Percentiles rank a stretch among this genome's conserved stretches.
phyloP scores from a whole-genome alignment of 164 flowering plant genomes.

The Stephania cephalantha region DNA sequence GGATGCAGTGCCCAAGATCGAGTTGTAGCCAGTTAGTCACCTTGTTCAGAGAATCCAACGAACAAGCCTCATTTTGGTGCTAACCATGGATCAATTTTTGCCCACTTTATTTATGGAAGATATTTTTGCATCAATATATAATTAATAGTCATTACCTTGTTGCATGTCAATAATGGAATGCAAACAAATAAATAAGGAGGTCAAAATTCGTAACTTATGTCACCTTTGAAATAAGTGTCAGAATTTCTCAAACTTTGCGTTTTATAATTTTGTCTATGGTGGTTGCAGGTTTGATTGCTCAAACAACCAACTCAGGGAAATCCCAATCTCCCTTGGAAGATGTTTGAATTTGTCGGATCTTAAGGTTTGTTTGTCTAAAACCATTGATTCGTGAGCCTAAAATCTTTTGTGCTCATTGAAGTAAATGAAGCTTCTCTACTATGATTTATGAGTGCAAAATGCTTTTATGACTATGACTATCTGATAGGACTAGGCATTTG shows the following conservation, averaged over 20 bases:
- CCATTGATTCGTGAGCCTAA: neutral
- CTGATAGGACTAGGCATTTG: neutral
- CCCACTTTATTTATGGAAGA: too few species aligned
- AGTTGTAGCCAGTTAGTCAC: too few species aligned
- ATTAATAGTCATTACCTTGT: too few species aligned
- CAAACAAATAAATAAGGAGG: neutral
- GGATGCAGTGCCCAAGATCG: too few species aligned
- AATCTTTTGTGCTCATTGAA: neutral
- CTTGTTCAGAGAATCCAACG: too few species aligned
- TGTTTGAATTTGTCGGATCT: constrained; percentile 69
- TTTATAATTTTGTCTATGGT: constrained; percentile 8
- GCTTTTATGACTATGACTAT: neutral
- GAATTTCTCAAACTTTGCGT: neutral
- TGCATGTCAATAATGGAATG: too few species aligned
- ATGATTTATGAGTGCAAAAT: neutral
- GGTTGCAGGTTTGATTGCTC: constrained; percentile 82
- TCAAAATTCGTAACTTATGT: neutral
- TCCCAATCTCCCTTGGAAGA: constrained; percentile 72
- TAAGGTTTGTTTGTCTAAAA: constrained; percentile 47
- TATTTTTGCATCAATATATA: too few species aligned
- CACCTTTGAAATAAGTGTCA: neutral
- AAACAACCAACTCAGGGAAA: constrained; percentile 62
- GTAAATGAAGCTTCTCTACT: neutral
- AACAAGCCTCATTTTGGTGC: too few species aligned
- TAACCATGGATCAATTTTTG: too few species aligned